Conservation (phyloP, 208 protist genomes). For the Tetramitus jugosus region DNA sequence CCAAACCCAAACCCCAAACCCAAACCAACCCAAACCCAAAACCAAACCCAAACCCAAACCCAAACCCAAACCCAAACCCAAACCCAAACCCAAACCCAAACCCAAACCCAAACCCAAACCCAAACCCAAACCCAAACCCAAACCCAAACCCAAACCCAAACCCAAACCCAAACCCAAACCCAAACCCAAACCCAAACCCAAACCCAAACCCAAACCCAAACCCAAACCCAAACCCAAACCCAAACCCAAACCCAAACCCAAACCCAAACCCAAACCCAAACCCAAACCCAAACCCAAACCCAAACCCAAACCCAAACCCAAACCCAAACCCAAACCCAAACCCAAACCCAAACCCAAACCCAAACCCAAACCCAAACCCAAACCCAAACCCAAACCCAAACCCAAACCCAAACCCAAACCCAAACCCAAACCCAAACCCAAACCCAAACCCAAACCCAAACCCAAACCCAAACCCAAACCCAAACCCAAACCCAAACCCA, state of each 20-base stretch:
- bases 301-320: slow-evolving; percentile 12
- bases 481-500: slow-evolving; percentile 13
- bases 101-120: slow-evolving; percentile 8
- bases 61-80: slow-evolving; percentile 21
- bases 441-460: slow-evolving; percentile 8
- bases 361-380: not conserved
- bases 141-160: slow-evolving; percentile 18
- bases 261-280: slow-evolving; percentile 10
- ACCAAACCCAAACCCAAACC: not conserved
- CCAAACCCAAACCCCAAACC: too few species aligned
- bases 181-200: slow-evolving; percentile 24
- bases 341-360: slow-evolving; percentile 14
- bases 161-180: slow-evolving; percentile 25
- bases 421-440: slow-evolving; percentile 2
- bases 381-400: too few species aligned
- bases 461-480: slow-evolving; percentile 12
- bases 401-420: too few species aligned
- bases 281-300: not conserved
- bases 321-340: slow-evolving; percentile 9
- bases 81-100: slow-evolving; percentile 23
- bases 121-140: slow-evolving; percentile 18
- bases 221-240: slow-evolving; percentile 25
- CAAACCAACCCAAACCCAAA: too few species aligned
- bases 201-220: slow-evolving; percentile 29
- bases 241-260: slow-evolving; percentile 26